phyloP scores from a whole-genome alignment of 1,284 basidiomycete species.

The Papiliotrema terrestris region DNA sequence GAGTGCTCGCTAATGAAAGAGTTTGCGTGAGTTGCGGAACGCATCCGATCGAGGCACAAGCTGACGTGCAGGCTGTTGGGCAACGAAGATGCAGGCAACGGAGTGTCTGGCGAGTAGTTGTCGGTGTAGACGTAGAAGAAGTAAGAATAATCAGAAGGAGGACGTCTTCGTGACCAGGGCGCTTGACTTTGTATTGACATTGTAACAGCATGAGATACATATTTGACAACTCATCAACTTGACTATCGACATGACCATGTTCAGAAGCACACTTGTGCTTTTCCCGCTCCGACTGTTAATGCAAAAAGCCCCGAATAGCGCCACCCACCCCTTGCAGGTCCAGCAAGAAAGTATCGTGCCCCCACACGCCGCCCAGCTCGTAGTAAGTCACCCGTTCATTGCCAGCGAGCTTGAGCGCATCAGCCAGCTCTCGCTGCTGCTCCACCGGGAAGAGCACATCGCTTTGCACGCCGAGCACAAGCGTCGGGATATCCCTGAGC shows the following conservation, averaged over 20 bases:
- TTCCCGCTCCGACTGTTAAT: slow-evolving; percentile 10
- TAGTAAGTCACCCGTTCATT: slow-evolving; percentile 89
- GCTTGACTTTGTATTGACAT: slow-evolving; percentile 1
- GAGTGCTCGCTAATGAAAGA: slow-evolving; percentile 94
- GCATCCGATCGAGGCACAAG: not conserved
- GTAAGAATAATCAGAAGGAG: no score
- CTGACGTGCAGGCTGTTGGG: slow-evolving; percentile 10
- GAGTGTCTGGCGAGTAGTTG: not conserved
- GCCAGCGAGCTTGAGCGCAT: slow-evolving; percentile 84
- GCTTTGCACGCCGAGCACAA: slow-evolving; percentile 92
- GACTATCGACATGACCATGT: no score
- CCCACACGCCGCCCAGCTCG: slow-evolving; percentile 97
- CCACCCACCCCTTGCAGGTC: slow-evolving; percentile 75
- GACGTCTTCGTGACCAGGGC: no score
- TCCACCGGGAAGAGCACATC: slow-evolving; percentile 97
- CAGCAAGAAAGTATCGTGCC: slow-evolving; percentile 92
- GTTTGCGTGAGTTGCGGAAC: slow-evolving; percentile 58
- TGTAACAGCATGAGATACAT: not conserved
- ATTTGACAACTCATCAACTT: not conserved
- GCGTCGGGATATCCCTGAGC: slow-evolving; percentile 70
- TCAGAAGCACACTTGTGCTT: no score
- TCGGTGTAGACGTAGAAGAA: no score
- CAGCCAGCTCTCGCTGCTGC: slow-evolving; percentile 92
- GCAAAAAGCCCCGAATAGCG: slow-evolving; percentile 70
- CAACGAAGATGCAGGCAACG: slow-evolving; percentile 12